Evolutionary conservation across 148 eudicot genomes (phyloP).

Genomic region (Chenopodium quinoa): DNA sequence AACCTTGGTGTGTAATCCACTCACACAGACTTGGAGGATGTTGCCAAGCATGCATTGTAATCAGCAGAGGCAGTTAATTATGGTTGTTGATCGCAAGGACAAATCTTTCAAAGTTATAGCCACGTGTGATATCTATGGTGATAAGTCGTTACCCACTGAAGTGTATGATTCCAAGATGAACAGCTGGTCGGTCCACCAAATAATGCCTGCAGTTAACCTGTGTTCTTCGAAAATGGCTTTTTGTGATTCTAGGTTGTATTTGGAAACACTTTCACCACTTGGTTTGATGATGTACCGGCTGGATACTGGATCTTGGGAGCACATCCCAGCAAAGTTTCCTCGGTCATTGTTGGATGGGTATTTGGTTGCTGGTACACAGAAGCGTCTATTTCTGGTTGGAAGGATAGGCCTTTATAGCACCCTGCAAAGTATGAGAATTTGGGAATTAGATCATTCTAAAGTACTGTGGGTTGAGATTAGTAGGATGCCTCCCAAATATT

Average conservation of each 20-base stretch:
- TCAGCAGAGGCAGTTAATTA: constrained; percentile 85
- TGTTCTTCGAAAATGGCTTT: constrained; percentile 98
- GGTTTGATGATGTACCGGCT: constrained; percentile 91
- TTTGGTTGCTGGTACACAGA: constrained; percentile 79
- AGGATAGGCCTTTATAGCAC: constrained; percentile 93
- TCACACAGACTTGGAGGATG: constrained; percentile 83
- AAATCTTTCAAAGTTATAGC: constrained; percentile 85
- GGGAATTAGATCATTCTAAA: constrained; percentile 92
- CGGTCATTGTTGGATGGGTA: constrained; percentile 91
- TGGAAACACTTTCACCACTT: constrained; percentile 95
- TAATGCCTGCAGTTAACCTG: constrained; percentile 89
- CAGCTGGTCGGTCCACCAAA: constrained; percentile 79
- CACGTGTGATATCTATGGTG: constrained; percentile 84
- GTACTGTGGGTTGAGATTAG: constrained; percentile 79
- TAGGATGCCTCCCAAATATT: constrained; percentile 88
- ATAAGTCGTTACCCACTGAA: constrained; percentile 83
- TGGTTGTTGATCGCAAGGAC: constrained; percentile 79
- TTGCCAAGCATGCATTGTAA: constrained; percentile 86
- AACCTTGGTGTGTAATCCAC: constrained; percentile 84
- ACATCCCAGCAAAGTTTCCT: constrained; percentile 92
- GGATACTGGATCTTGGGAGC: constrained; percentile 93
- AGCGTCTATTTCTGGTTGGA: constrained; percentile 86
- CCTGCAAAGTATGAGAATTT: constrained; percentile 90
- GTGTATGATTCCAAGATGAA: constrained; percentile 84
- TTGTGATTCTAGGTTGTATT: constrained; percentile 85